Percentiles rank a stretch among this genome's conserved stretches.
These are phyloP conservation scores for Aspergillus sp. DNA, from an alignment of 2,329 filamentous ascomycete species.

Conservation along the genomic window DNA sequence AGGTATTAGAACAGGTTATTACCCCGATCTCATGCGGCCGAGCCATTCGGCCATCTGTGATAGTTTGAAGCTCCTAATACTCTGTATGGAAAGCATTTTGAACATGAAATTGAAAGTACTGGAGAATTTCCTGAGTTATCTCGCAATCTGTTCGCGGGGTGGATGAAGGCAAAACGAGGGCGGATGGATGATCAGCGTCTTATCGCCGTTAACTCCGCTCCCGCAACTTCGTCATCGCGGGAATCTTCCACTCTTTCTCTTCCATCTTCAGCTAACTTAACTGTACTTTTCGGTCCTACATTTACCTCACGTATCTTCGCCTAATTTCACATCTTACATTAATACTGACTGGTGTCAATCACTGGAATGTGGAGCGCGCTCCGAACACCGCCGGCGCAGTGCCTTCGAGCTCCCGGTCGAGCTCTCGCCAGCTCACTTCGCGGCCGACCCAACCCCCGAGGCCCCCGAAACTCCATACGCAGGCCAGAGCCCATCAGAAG, in stretches of 20 bases:
- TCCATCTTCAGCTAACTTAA: neutral
- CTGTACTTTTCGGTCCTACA: neutral
- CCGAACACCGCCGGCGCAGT: constrained; percentile 23
- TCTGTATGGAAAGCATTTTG: neutral
- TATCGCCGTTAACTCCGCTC: neutral
- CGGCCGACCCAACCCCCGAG: constrained; percentile 27
- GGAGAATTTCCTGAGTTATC: too few relatives aligned
- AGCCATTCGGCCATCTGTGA: too few relatives aligned
- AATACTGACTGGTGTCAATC: neutral
- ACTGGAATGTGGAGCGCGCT: constrained; percentile 34
- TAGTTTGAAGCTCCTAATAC: too few relatives aligned
- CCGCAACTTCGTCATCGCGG: neutral
- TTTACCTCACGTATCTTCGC: neutral
- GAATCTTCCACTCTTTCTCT: neutral
- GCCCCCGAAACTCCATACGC: constrained; percentile 34
- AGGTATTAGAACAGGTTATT: too few relatives aligned
- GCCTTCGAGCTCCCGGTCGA: constrained; percentile 23
- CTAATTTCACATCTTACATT: too few relatives aligned
- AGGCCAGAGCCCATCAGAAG: constrained; percentile 26
- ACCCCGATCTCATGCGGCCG: too few relatives aligned
- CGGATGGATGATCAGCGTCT: neutral
- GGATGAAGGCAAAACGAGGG: neutral
- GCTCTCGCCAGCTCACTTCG: constrained; percentile 31
- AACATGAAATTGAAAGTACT: too few relatives aligned
- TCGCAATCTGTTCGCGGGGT: too few relatives aligned